Evolutionary conservation across 331 rosid genomes (phyloP), one percentile per base, ranked within the genome.

Genomic region (Rosa hybrid): DNA sequence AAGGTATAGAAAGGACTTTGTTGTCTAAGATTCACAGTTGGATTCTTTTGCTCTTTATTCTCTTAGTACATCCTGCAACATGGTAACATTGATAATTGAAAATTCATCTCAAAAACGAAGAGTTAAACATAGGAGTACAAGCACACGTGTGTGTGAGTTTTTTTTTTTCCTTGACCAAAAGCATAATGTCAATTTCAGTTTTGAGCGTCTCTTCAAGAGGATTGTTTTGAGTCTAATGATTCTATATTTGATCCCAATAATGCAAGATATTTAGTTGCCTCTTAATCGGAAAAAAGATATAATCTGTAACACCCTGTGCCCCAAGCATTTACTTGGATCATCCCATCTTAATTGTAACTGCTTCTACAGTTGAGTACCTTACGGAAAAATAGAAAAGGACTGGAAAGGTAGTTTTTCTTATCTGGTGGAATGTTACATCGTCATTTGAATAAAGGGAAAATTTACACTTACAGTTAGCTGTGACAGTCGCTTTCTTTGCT

Each of bases 1-100:
- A 83, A 89, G 92, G 99, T 95, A 86, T 65, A 73, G 44, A 7
- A 64, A 62, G 38, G 50, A 80, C 75, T 63, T 48, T 77, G 63
- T 42, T 6, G 17, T 23, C 57, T 42, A 7, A 17, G 18, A 8
- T 50, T 70, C 25, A 39, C 21, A 23, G 17, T 60, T 12, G 68
- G 48, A 13, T 59, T 70, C 27, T 62, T 39, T 21, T 34, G 18
- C 41, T 45, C 27, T 16, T 46, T 46, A 5, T 48, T 44, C 42
- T 75, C 45, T 60, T 30, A 27, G 18, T 50, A 50, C 21, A 23
- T 12, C 14, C 72, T 30, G 39, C 63, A 48, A 64, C 12, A 18
- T 77, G 27, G 11, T 65, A 7, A 30, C 39, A 7, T 30, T 65
- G 70, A 34, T 2, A 18, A 3, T 6, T 77, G 60, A 49, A n/a